Evolutionary conservation across 768 basidiomycete genomes (phyloP).

Genomic region (Cystobasidium ongulense): DNA sequence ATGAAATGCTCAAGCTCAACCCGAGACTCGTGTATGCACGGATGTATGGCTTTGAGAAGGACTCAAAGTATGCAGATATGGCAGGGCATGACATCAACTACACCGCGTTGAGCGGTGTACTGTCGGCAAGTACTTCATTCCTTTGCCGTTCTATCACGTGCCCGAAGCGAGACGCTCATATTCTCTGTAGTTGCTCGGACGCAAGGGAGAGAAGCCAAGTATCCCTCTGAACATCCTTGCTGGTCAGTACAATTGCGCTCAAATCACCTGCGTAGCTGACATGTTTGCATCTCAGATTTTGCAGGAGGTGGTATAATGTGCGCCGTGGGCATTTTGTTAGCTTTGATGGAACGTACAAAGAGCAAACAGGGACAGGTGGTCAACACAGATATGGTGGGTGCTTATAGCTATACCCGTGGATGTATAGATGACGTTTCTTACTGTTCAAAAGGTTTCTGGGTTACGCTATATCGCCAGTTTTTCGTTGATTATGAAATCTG

Average conservation of each 20-base stretch:
- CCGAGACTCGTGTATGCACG: conserved; percentile 64
- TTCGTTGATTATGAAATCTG: conserved; percentile 46
- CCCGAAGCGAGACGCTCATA: not conserved
- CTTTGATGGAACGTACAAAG: conserved; percentile 59
- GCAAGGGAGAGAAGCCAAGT: conserved; percentile 55
- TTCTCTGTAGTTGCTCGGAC: conserved; percentile 57
- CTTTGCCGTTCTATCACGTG: not conserved
- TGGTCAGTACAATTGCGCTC: conserved; percentile 7
- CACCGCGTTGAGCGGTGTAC: conserved; percentile 65
- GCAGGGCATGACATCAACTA: conserved; percentile 87
- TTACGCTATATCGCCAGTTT: conserved; percentile 68
- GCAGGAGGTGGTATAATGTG: conserved; percentile 71
- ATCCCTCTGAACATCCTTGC: conserved; percentile 65
- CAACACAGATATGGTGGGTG: conserved; percentile 62
- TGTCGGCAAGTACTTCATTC: conserved; percentile 52
- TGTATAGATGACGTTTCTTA: not conserved
- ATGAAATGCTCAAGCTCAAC: conserved; percentile 62
- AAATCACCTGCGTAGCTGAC: not conserved
- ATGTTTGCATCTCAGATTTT: conserved; percentile 53
- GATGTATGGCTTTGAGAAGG: conserved; percentile 56
- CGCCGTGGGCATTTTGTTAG: conserved; percentile 64
- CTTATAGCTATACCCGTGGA: not conserved
- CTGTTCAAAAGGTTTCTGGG: conserved; percentile 58
- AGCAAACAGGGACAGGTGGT: conserved; percentile 68
- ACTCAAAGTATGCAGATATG: conserved; percentile 66